Evolutionary conservation across 2,329 filamentous ascomycete species (phyloP), one percentile per base, ranked within the genome.

Genomic region (Cladosporium sp.): DNA sequence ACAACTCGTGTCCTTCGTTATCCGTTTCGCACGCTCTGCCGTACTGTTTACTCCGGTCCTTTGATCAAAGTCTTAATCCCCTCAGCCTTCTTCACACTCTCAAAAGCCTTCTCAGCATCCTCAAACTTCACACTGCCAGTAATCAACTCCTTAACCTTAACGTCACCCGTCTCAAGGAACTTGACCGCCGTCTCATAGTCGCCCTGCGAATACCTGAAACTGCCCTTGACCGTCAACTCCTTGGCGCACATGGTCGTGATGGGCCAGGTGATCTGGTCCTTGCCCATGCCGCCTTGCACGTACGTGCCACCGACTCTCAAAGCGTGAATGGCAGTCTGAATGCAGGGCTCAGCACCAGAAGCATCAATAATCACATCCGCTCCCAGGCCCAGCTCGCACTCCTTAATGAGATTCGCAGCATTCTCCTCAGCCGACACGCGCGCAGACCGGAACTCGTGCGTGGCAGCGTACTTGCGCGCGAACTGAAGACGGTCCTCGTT

Each of bases 231-330:
- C 9, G 84, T 94, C 45, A 95, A 76, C 75, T 97, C 92, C 74
- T 96, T 96, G 43, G 84, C 78, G 68, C 90, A 94, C 64, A 94
- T 77, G 4, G 87, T 85, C 80, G 92, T 87, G 67, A 97, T 95
- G 45, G 92, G 92, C 74, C 96, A 95, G 7, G 72, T 86, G 67
- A 96, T 91, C 63, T 95, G 88, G 33, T 82, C 70, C 66, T 85
- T 86, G 63, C 92, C 92, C 89, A 96, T 95, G 49, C 91, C 91
- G 53, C 84, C 88, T 72, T 94, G 89, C 7, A 94, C 71, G 58
- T 74, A 77, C n/a, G 72, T 72, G 7, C 73, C 73, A 7, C 73
- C 73, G 51, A 68, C 65, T 25, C 73, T 59, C 35, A 73, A 78
- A 3, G 69, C 71, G 52, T 75, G 72, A 15, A 77, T 73, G 2